phyloP scores from a whole-genome alignment of 257 asterid species.

The Datura wrightii region DNA sequence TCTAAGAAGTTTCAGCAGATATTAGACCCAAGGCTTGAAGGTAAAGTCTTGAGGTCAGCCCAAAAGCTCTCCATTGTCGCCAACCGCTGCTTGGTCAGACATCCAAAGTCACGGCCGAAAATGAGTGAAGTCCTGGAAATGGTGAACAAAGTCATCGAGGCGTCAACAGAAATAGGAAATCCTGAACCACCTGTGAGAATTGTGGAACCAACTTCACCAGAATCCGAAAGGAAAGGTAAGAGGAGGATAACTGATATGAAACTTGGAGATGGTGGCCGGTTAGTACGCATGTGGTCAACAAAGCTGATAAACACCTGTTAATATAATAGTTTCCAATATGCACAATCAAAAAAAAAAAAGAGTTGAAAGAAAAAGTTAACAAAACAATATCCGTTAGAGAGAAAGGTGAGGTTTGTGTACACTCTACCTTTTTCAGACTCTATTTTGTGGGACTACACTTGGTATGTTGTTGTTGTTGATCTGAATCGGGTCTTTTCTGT shows the following conservation, averaged over 20 bases:
- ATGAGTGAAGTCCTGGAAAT: slow-evolving; percentile 86
- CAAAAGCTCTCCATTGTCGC: slow-evolving; percentile 87
- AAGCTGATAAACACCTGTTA: slow-evolving; percentile 38
- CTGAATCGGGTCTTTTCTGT: not conserved
- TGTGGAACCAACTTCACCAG: slow-evolving; percentile 40
- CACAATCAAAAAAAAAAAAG: not conserved
- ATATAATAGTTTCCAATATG: not conserved
- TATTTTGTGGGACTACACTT: too few species aligned
- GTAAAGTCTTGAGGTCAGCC: slow-evolving; percentile 64
- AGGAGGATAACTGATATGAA: slow-evolving; percentile 56
- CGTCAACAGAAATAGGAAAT: slow-evolving; percentile 50
- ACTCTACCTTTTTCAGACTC: too few species aligned
- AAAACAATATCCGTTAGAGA: not conserved
- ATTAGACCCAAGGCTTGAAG: slow-evolving; percentile 84
- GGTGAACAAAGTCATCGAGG: slow-evolving; percentile 70
- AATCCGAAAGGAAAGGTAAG: slow-evolving; percentile 50
- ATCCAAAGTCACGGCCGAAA: slow-evolving; percentile 80
- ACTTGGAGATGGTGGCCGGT: slow-evolving; percentile 61
- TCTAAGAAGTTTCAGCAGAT: slow-evolving; percentile 75
- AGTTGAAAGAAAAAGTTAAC: not conserved
- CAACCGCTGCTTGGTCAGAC: slow-evolving; percentile 81
- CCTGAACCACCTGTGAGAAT: slow-evolving; percentile 59
- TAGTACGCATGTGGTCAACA: slow-evolving; percentile 59
- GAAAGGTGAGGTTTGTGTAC: not conserved
- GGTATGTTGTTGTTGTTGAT: too few species aligned